Base-by-base conservation (phyloP, 768 basidiomycete species). In the Cubamyces lactineus region DNA sequence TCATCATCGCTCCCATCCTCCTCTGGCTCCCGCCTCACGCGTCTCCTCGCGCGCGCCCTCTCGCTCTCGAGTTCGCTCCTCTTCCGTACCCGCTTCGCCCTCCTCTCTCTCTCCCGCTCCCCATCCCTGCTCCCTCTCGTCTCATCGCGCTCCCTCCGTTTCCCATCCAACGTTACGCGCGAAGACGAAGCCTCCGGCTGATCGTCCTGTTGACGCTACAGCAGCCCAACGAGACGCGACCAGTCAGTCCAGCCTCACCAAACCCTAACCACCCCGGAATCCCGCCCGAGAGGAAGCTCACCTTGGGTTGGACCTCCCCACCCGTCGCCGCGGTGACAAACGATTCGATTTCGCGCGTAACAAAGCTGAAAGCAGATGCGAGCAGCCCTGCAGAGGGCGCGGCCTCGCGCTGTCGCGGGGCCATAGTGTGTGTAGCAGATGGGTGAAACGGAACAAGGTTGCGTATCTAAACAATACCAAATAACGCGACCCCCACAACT, bases 311-410 rank as follows among this genome's bases (percentile, higher is more conserved):
- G 59, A 91, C 73, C 57, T 76, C 74, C 51, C 77, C 74, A 3
- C 81, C 74, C 11, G 86, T 84, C 50, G 91, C 91, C 67, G 78
- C 87, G 19, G 81, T 74, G 24, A 92, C 80, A 71, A 93, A 92
- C 12, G 85, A 85, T 48, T 85, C 85, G 40, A 92, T 69, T 71
- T 93, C 91, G 52, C 84, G 79, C 12, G 89, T 84, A 5, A 93
- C 83, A 70, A 86, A 90, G 71, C 76, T 81, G 65, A 91, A 79
- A 5, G 92, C 86, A 64, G 84, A 85, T 0, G 86, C 84, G 21
- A 90, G 66, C 2, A 88, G 67, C 43, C 86, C 84, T 21, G 66
- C 51, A 40, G 57, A 51, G 57, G 52, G 63, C 43, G 61, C 55
- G 61, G 53, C 48, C 46, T 63, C 46, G 46, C 59, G 62, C 54